phyloP scores from a whole-genome alignment of 768 basidiomycete genomes.

The Amanita muscaria region DNA sequence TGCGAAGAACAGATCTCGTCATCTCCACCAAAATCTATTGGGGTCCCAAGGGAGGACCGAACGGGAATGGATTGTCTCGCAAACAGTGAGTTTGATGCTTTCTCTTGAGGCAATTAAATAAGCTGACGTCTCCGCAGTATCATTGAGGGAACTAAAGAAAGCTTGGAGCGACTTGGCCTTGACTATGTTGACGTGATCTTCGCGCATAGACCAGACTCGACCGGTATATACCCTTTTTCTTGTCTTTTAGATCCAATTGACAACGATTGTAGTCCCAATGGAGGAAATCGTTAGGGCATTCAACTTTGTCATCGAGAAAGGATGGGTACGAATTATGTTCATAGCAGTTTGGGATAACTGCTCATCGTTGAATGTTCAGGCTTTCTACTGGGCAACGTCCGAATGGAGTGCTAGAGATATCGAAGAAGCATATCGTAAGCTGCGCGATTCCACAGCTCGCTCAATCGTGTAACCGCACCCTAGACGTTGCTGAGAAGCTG shows the following conservation, averaged over 20 bases:
- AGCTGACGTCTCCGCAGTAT: conserved; percentile 30
- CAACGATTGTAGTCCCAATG: conserved; percentile 37
- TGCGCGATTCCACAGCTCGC: background rate
- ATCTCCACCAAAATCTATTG: conserved; percentile 81
- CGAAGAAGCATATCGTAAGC: conserved; percentile 54
- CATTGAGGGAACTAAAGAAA: conserved; percentile 65
- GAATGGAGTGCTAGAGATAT: conserved; percentile 72
- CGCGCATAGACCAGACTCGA: conserved; percentile 58
- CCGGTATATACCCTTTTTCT: conserved; percentile 26
- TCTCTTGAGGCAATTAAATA: background rate
- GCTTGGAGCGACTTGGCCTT: conserved; percentile 57
- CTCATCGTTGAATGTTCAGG: conserved; percentile 22
- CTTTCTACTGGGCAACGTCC: conserved; percentile 68
- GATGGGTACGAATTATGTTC: conserved; percentile 36
- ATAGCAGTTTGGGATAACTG: background rate
- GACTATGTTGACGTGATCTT: conserved; percentile 72
- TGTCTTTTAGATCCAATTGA: background rate
- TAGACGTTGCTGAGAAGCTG: conserved; percentile 60
- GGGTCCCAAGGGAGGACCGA: conserved; percentile 53
- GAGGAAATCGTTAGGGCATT: conserved; percentile 79
- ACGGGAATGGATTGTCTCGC: conserved; percentile 45
- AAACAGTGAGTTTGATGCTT: conserved; percentile 41
- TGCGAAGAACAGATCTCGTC: conserved; percentile 58
- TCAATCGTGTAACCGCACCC: background rate
- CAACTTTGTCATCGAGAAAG: conserved; percentile 67